Conservation (phyloP, 257 asterid genomes). For the Nicotiana tabacum region DNA sequence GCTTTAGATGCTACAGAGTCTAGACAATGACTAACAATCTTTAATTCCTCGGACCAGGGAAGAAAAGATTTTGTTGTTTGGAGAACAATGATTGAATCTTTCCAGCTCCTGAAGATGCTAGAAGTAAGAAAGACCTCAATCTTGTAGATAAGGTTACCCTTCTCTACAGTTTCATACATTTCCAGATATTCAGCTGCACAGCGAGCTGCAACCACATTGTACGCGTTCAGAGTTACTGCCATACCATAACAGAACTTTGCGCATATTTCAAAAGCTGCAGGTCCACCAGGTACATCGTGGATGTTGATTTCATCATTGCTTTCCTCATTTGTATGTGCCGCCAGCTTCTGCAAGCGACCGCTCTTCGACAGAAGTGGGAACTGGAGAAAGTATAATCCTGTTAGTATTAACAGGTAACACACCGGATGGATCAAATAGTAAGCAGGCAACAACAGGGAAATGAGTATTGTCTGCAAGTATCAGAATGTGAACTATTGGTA, state of each 20-base stretch:
- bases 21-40: slow-evolving; percentile 55
- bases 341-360: slow-evolving; percentile 57
- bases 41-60: slow-evolving; percentile 70
- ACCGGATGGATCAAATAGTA: neutral
- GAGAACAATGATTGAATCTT: slow-evolving; percentile 85
- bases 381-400: slow-evolving; percentile 27
- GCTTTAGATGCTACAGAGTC: slow-evolving; percentile 68
- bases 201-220: slow-evolving; percentile 73
- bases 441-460: neutral
- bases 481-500: neutral
- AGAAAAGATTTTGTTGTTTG: slow-evolving; percentile 63
- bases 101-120: slow-evolving; percentile 86
- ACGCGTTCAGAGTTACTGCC: slow-evolving; percentile 74
- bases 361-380: slow-evolving; percentile 81
- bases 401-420: slow-evolving; percentile 6
- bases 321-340: slow-evolving; percentile 33
- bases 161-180: slow-evolving; percentile 72
- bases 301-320: slow-evolving; percentile 42
- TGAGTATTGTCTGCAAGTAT: neutral
- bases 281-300: slow-evolving; percentile 77
- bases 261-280: slow-evolving; percentile 77
- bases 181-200: slow-evolving; percentile 87
- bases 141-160: slow-evolving; percentile 80
- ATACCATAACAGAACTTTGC: slow-evolving; percentile 86
- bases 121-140: slow-evolving; percentile 74